Percentiles rank a stretch among this genome's conserved stretches.
Conservation (phyloP, 805 yeast species). For the Blastobotrys chiropterorum region DNA sequence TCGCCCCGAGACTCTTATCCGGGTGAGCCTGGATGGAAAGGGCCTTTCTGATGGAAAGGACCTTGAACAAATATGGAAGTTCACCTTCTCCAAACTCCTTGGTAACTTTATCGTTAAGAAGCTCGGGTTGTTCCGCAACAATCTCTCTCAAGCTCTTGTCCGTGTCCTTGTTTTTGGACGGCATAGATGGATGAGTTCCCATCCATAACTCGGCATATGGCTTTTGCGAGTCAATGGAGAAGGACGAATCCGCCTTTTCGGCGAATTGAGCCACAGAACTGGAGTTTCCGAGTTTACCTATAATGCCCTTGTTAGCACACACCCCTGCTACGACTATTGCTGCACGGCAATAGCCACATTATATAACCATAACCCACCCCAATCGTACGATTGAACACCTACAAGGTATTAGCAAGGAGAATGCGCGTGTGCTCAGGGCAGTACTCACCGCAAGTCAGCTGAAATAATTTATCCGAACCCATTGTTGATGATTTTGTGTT, state of each 20-base stretch:
- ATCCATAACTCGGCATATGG: conserved; percentile 99
- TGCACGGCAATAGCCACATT: not conserved
- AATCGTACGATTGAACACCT: conserved; percentile 77
- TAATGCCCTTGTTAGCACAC: not conserved
- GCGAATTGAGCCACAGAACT: conserved; percentile 92
- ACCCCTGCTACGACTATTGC: too few relatives aligned
- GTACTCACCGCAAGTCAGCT: conserved; percentile 1
- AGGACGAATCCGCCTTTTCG: conserved; percentile 53
- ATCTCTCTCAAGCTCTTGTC: conserved; percentile 62
- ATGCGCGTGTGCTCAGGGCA: not conserved
- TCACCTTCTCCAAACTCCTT: conserved; percentile 66
- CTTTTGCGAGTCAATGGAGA: conserved; percentile 58
- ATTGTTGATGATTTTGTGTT: not conserved
- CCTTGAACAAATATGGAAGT: conserved; percentile 90
- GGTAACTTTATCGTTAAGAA: conserved; percentile 55
- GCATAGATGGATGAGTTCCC: conserved; percentile 96
- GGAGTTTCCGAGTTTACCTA: conserved; percentile 64
- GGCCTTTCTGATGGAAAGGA: conserved; percentile 86
- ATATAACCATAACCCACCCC: conserved; percentile 48
- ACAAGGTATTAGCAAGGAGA: not conserved
- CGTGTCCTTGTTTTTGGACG: conserved; percentile 53
- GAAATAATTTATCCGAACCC: not conserved
- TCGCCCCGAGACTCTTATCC: conserved; percentile 75
- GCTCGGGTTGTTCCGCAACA: conserved; percentile 51
- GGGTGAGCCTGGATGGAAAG: conserved; percentile 97